Conservation (phyloP, 2,329 filamentous ascomycete species). For the Aaosphaeria arxii region DNA sequence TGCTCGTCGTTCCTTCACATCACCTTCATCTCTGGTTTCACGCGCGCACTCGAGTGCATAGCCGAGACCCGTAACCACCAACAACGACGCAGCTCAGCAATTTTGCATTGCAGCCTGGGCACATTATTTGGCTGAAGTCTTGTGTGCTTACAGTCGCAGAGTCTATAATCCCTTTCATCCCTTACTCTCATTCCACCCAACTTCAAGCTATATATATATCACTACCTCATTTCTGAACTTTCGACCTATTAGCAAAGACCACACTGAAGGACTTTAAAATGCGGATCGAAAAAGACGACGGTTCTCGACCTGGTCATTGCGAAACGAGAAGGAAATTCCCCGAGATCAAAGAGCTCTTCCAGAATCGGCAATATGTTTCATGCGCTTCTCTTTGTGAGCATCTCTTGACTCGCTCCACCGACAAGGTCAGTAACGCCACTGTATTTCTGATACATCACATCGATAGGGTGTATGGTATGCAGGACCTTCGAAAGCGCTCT, state of each 20-base stretch:
- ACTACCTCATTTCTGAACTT: too few species aligned
- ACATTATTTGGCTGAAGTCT: slow-evolving; percentile 6
- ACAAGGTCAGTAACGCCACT: slow-evolving; percentile 15
- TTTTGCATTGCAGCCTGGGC: slow-evolving; percentile 4
- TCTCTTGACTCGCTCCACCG: slow-evolving; percentile 17
- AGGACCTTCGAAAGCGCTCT: too few species aligned
- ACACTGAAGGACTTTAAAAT: too few species aligned
- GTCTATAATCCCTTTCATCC: too few species aligned
- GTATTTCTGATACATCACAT: not conserved
- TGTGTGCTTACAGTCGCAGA: too few species aligned
- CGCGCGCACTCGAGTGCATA: too few species aligned
- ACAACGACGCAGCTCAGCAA: slow-evolving; percentile 4
- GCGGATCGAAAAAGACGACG: slow-evolving; percentile 1
- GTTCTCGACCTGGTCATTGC: slow-evolving; percentile 12
- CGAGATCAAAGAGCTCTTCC: slow-evolving; percentile 29
- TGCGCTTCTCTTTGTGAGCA: slow-evolving; percentile 28
- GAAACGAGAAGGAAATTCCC: slow-evolving; percentile 23
- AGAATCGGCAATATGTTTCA: slow-evolving; percentile 34
- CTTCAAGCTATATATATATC: too few species aligned
- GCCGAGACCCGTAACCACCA: not conserved
- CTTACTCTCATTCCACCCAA: too few species aligned
- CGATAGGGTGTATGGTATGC: too few species aligned
- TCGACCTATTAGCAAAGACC: too few species aligned
- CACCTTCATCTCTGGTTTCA: too few species aligned
- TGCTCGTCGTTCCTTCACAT: too few species aligned